phyloP scores from a whole-genome alignment of 139 green algal species.

The Micractinium conductrix region DNA sequence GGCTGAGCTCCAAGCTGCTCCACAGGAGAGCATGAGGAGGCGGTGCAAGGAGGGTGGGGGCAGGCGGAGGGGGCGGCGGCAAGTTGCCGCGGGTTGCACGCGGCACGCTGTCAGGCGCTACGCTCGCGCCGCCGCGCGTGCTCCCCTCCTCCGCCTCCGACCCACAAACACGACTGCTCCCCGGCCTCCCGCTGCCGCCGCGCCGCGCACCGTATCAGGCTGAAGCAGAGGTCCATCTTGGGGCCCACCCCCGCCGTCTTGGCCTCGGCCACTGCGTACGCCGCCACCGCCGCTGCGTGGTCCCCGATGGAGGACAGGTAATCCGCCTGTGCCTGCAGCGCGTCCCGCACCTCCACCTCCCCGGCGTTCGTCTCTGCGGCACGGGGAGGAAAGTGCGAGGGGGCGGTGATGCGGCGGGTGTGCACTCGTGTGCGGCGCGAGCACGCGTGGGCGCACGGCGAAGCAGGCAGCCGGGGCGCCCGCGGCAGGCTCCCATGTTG shows the following conservation, averaged over 20 bases:
- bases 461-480: too few species aligned
- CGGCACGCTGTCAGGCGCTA: background rate
- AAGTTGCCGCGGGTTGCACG: too few species aligned
- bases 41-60: background rate
- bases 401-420: too few species aligned
- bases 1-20: constrained; percentile 81
- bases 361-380: constrained; percentile 92
- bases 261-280: constrained; percentile 76
- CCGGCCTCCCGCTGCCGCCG: too few species aligned
- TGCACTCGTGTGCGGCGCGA: too few species aligned
- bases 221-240: constrained; percentile 96
- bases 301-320: constrained; percentile 86
- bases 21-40: background rate
- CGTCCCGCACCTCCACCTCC: constrained; percentile 95
- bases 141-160: too few species aligned
- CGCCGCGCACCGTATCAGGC: background rate
- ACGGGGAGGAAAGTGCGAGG: too few species aligned
- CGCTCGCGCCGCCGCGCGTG: background rate
- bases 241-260: constrained; percentile 92
- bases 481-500: too few species aligned
- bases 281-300: constrained; percentile 70
- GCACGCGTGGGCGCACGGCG: too few species aligned
- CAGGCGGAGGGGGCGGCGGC: too few species aligned
- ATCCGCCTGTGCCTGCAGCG: constrained; percentile 86
- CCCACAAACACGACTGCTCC: too few species aligned